Evolutionary conservation across 352 stramenopile species (phyloP), one percentile per base, ranked within the genome.

Genomic region (Thalassiosira livingstoniorum): DNA sequence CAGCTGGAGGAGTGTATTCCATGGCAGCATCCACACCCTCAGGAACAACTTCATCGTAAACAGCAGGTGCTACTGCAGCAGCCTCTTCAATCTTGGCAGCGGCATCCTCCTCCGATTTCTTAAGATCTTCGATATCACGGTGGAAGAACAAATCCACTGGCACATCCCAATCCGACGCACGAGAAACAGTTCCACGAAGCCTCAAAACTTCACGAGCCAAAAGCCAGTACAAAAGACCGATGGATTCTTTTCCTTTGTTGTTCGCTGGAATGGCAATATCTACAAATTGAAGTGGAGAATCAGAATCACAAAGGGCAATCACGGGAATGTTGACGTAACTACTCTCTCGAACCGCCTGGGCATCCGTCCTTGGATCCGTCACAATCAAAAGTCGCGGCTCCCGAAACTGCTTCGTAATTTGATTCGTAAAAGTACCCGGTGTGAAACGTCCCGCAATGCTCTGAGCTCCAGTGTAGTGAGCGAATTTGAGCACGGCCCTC

Each of bases 231-330:
- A 99, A 93, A 77, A 99, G 94, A 92, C 98, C 98, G 87, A 99
- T 99, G 72, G 97, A 99, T 78, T 98, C 96, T 94, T 99, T 99
- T 92, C 97, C 97, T 96, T 99, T 99, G 97, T 99, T 99, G 97
- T 99, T 99, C 83, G 97, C 96, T 70, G 98, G 98, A 92, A 99
- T 99, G 82, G 98, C 98, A 83, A 99, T 94, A 90, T 99, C 98
- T 68, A 99, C 97, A 93, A 98, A 99, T 92, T 98, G 95, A 74
- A 99, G 94, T 53, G 98, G 98, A 87, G 97, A 99, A 93, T 99
- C 98, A 84, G 97, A 99, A 93, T 99, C 98, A 86, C 97, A 99
- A 84, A 99, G 98, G 32, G 97, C 98, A 88, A 99, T 99, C 21
- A 99, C 97, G 70, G 98, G 98, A 78, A 99, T 97, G 92, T 99